Evolutionary conservation across 305 asterid genomes (phyloP), one percentile per base, ranked within the genome.

Genomic region (Solanum hybrid): DNA sequence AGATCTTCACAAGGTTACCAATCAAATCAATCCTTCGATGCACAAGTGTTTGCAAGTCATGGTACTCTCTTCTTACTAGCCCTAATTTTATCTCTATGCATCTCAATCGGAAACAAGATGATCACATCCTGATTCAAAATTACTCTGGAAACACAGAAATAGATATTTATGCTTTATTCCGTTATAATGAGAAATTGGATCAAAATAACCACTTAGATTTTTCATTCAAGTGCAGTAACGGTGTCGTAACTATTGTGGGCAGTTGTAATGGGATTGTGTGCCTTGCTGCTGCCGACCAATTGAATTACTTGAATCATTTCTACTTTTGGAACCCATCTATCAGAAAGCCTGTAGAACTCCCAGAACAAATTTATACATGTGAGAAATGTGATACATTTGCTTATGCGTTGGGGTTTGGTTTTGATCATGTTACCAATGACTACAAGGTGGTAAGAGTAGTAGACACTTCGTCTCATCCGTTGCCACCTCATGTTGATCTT

Each of bases 371-470:
- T 64, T 64, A 64, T 64, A 64, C 27, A 22, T 19, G 72, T 64
- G 72, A 64, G 27, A 64, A 64, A 64, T 64, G 27, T 22, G 27
- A 64, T 64, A 64, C 72, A 19, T 64, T 0, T 64, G 72, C 72
- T 64, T 64, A 64, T 64, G 24, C 12, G 3, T 22, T 64, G 72
- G 72, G 72, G 72, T 64, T 64, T 64, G 72, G 27, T 19, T 64
- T 8, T 60, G 71, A 60, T 60, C 11, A 7, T 60, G 71, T 60
- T 19, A 60, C 71, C 17, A 38, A 69, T 51, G 96, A 94, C 78
- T 93, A 92, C 56, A 94, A 93, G 88, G 93, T 94, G 45, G 87
- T 93, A 22, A 92, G 95, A 72, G 89, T 95, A 87, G 89, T 90
- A 1, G 92, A 92, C 64, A 85, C 86, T 22, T 92, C 78, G 90